These are phyloP conservation scores for Ziziphus jujuba DNA, from an alignment of 306 rosid genomes.

Conservation along the genomic window DNA sequence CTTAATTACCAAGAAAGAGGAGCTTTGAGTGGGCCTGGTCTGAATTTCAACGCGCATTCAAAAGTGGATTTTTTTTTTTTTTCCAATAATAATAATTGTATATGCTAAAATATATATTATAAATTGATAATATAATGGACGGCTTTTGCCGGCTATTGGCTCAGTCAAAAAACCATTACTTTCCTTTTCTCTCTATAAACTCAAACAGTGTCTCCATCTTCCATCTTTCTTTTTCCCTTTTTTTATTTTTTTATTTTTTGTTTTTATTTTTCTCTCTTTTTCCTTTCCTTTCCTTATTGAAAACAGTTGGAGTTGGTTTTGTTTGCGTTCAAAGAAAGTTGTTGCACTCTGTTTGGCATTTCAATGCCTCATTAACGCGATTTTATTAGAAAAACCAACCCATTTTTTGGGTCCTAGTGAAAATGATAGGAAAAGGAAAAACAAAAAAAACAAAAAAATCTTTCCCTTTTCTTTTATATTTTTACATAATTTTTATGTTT, in stretches of 20 bases:
- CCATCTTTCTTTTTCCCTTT: conserved; percentile 2
- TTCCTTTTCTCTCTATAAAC: background rate
- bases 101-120: background rate
- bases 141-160: conserved; percentile 70
- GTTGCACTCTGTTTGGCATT: conserved; percentile 23
- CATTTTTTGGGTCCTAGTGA: too few species aligned
- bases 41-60: conserved; percentile 76
- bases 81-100: background rate
- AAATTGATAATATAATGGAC: conserved; percentile 20
- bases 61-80: conserved; percentile 18
- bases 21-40: conserved; percentile 17
- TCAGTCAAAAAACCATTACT: conserved; percentile 52
- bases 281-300: background rate
- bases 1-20: conserved; percentile 32
- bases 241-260: too few species aligned
- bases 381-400: background rate
- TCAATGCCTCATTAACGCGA: conserved; percentile 21
- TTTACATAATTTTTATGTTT: too few species aligned
- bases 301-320: conserved; percentile 15
- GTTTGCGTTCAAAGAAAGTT: conserved; percentile 7
- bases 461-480: too few species aligned
- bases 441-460: too few species aligned
- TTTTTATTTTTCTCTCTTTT: background rate
- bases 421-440: too few species aligned
- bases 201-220: background rate